Conservation (phyloP, 352 stramenopile genomes). For the Pythium utonaiense region DNA sequence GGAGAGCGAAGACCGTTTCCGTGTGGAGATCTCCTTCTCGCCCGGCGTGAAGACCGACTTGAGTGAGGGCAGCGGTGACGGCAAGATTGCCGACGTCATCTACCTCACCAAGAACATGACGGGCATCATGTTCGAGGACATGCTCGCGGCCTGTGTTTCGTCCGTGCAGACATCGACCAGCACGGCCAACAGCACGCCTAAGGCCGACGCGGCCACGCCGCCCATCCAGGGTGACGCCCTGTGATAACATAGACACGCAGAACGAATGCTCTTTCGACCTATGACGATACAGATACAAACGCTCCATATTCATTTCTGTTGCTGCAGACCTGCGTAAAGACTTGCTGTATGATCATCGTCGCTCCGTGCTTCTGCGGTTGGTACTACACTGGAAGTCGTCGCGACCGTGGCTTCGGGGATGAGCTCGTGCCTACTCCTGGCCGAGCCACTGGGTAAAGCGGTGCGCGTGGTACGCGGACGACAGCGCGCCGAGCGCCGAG, state of each 20-base stretch:
- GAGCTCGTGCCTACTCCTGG: slow-evolving; percentile 71
- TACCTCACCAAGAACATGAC: slow-evolving; percentile 86
- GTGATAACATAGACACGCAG: slow-evolving; percentile 1
- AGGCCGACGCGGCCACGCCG: slow-evolving; percentile 4
- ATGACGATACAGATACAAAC: background rate
- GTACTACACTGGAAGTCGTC: background rate
- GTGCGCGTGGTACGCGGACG: slow-evolving; percentile 78
- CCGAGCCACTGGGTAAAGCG: slow-evolving; percentile 81
- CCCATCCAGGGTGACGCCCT: slow-evolving; percentile 6
- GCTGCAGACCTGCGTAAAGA: too few relatives aligned
- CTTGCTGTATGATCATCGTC: too few relatives aligned
- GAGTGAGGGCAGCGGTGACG: slow-evolving; percentile 12
- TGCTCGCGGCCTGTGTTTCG: slow-evolving; percentile 80
- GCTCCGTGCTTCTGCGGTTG: too few relatives aligned
- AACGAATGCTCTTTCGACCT: background rate
- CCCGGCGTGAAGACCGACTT: slow-evolving; percentile 58
- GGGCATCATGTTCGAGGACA: slow-evolving; percentile 87
- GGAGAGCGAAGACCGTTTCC: slow-evolving; percentile 81
- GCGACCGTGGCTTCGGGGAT: background rate
- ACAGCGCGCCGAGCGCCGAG: slow-evolving; percentile 70
- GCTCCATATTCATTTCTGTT: background rate
- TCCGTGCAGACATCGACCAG: slow-evolving; percentile 48
- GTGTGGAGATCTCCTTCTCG: slow-evolving; percentile 84
- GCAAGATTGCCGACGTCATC: slow-evolving; percentile 61
- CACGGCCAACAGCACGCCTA: slow-evolving; percentile 1